Evolutionary conservation across 148 eudicot genomes (phyloP).

Genomic region (Vaccinium myrtillus): DNA sequence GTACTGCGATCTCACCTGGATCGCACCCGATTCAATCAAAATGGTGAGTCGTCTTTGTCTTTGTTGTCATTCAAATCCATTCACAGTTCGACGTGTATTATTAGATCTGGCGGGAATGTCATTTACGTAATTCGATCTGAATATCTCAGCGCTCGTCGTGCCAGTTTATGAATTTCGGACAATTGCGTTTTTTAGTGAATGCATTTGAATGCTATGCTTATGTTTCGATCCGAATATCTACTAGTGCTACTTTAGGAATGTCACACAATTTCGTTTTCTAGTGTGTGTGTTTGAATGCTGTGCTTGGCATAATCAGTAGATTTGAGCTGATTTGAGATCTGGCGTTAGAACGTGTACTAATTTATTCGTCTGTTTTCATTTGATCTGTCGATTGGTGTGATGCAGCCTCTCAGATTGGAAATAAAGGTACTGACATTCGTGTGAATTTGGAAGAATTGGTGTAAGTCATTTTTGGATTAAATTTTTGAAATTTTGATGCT

Average conservation of each 20-base stretch:
- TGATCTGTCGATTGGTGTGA: slow-evolving; percentile 21
- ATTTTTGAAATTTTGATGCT: slow-evolving; percentile 2
- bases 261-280: slow-evolving; percentile 5
- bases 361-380: slow-evolving; percentile 18
- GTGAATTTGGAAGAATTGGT: slow-evolving; percentile 2
- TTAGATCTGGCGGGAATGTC: slow-evolving; percentile 37
- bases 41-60: slow-evolving; percentile 32
- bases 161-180: background rate
- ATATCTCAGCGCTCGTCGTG: background rate
- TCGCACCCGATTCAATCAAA: slow-evolving; percentile 18
- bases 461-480: background rate
- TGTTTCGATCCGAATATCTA: slow-evolving; percentile 16
- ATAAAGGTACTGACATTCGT: slow-evolving; percentile 57
- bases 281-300: background rate
- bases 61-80: background rate
- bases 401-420: slow-evolving; percentile 81
- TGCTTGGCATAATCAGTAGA: background rate
- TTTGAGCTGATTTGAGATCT: slow-evolving; percentile 32
- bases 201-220: background rate
- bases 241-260: background rate
- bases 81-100: background rate
- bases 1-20: slow-evolving; percentile 9
- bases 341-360: slow-evolving; percentile 17
- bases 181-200: background rate
- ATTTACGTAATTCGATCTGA: slow-evolving; percentile 19